phyloP scores from a whole-genome alignment of 1,284 basidiomycete species.

The Athelia sp. region DNA sequence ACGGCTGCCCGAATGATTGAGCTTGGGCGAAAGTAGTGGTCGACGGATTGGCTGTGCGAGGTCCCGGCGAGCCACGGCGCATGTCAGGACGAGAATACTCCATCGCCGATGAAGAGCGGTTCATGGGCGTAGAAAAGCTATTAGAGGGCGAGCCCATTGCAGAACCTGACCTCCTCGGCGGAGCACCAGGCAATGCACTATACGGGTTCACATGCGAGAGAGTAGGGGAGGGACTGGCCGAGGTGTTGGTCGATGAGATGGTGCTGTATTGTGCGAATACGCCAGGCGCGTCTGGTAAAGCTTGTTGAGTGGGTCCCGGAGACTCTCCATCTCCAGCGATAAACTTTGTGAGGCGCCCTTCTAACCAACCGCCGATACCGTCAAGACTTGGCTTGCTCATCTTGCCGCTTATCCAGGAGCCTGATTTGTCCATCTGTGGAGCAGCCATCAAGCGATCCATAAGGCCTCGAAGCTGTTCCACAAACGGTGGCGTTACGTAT shows the following conservation, averaged over 20 bases:
- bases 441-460: slow-evolving; percentile 79
- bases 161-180: slow-evolving; percentile 53
- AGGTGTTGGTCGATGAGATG: slow-evolving; percentile 79
- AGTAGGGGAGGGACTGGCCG: slow-evolving; percentile 67
- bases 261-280: slow-evolving; percentile 95
- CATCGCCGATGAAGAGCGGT: slow-evolving; percentile 73
- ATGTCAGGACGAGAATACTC: slow-evolving; percentile 49
- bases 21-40: slow-evolving; percentile 44
- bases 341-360: slow-evolving; percentile 93
- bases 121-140: slow-evolving; percentile 45
- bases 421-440: slow-evolving; percentile 65
- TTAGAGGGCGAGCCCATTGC: slow-evolving; percentile 50
- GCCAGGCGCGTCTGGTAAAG: slow-evolving; percentile 48
- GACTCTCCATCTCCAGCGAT: slow-evolving; percentile 84
- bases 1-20: slow-evolving; percentile 22
- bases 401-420: slow-evolving; percentile 80
- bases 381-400: slow-evolving; percentile 87
- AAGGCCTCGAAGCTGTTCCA: slow-evolving; percentile 78
- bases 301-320: slow-evolving; percentile 30
- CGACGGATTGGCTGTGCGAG: slow-evolving; percentile 47
- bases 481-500: slow-evolving; percentile 62
- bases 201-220: slow-evolving; percentile 49
- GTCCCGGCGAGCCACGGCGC: slow-evolving; percentile 42
- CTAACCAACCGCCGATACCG: slow-evolving; percentile 89
- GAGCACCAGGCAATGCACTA: slow-evolving; percentile 31